phyloP scores from a whole-genome alignment of 305 asterid species.

The Fraxinus nigra region DNA sequence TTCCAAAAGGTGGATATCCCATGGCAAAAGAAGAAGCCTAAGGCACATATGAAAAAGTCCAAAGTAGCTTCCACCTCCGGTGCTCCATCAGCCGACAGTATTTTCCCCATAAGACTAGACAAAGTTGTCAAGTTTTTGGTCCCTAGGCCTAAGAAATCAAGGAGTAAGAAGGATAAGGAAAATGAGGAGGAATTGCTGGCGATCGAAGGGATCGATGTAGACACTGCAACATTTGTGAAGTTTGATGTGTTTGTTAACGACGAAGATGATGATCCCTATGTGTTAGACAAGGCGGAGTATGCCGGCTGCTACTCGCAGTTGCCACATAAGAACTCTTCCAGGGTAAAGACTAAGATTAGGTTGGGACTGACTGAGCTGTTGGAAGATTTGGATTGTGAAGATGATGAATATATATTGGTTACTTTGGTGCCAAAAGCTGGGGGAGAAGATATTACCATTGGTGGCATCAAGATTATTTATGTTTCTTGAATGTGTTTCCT shows the following conservation, averaged over 20 bases:
- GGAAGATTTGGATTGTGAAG: conserved; percentile 48
- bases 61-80: conserved; percentile 28
- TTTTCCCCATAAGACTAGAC: conserved; percentile 43
- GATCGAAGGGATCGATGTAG: conserved; percentile 46
- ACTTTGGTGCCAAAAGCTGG: conserved; percentile 54
- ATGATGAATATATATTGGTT: conserved; percentile 50
- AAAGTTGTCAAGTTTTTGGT: conserved; percentile 40
- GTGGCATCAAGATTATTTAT: conserved; percentile 30
- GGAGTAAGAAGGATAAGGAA: conserved; percentile 40
- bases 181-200: conserved; percentile 43
- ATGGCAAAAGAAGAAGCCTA: conserved; percentile 39
- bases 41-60: conserved; percentile 27
- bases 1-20: conserved; percentile 40
- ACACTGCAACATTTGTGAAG: conserved; percentile 29
- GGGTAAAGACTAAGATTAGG: conserved; percentile 27
- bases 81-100: conserved; percentile 15
- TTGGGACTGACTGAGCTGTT: conserved; percentile 37
- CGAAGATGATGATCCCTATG: conserved; percentile 40
- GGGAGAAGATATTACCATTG: conserved; percentile 42
- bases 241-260: conserved; percentile 52
- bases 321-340: conserved; percentile 36
- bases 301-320: conserved; percentile 39
- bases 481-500: neutral
- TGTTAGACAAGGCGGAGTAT: conserved; percentile 49
- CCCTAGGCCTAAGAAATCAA: conserved; percentile 42